phyloP scores from a whole-genome alignment of 2,329 filamentous ascomycete genomes.

The Fusarium sp. region DNA sequence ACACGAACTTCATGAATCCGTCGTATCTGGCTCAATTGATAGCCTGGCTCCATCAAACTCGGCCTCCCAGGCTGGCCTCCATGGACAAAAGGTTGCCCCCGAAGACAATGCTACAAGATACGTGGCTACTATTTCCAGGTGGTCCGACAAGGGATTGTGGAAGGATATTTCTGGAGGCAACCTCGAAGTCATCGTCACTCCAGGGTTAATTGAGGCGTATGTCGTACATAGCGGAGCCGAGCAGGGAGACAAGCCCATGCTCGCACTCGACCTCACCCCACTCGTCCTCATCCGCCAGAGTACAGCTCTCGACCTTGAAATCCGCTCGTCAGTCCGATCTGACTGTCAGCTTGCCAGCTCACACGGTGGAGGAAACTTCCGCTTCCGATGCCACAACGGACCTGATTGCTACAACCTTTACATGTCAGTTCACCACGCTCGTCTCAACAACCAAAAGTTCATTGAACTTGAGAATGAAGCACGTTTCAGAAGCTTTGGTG shows the following conservation, averaged over 20 bases:
- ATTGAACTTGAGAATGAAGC: conserved; percentile 73
- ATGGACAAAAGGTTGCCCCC: conserved; percentile 56
- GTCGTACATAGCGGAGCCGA: conserved; percentile 49
- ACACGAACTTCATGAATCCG: conserved; percentile 48
- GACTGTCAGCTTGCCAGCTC: conserved; percentile 72
- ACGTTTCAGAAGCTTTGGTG: conserved; percentile 77
- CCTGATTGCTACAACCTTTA: conserved; percentile 86
- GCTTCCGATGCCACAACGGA: conserved; percentile 83
- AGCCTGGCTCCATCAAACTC: conserved; percentile 84
- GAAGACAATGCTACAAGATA: conserved; percentile 58
- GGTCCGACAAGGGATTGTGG: conserved; percentile 70
- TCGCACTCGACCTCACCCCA: conserved; percentile 87
- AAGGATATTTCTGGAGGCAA: conserved; percentile 63
- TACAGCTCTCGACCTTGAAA: conserved; percentile 91
- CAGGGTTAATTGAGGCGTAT: conserved; percentile 68
- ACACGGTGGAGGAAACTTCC: conserved; percentile 78
- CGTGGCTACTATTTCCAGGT: conserved; percentile 67
- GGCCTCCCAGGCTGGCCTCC: conserved; percentile 74
- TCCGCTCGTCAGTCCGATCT: conserved; percentile 82
- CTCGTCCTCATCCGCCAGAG: conserved; percentile 89
- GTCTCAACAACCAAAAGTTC: conserved; percentile 93
- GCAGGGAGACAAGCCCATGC: conserved; percentile 57
- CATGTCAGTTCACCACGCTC: conserved; percentile 83
- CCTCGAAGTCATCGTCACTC: conserved; percentile 65
- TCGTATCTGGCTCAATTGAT: conserved; percentile 59